These are phyloP conservation scores for Alternaria novae-zelandiae DNA, from an alignment of 2,329 filamentous ascomycete genomes.

Conservation along the genomic window DNA sequence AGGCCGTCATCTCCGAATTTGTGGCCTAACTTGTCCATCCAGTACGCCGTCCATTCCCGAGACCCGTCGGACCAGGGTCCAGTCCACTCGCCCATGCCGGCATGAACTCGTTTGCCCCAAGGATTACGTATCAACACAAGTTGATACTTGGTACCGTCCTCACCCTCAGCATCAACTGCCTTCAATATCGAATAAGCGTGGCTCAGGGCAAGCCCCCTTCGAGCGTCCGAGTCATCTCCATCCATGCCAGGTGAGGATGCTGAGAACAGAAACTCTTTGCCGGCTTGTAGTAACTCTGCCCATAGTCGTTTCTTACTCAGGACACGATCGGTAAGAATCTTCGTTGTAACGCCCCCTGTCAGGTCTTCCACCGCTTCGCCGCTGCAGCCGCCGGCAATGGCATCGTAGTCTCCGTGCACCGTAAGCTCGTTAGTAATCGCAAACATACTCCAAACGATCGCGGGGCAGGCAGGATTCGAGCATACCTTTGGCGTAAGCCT, in stretches of 20 bases:
- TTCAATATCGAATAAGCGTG: slow-evolving; percentile 65
- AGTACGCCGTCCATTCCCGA: slow-evolving; percentile 82
- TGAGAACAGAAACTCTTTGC: slow-evolving; percentile 78
- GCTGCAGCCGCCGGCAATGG: slow-evolving; percentile 72
- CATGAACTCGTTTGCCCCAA: slow-evolving; percentile 68
- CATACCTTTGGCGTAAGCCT: slow-evolving; percentile 74
- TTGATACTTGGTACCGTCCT: slow-evolving; percentile 49
- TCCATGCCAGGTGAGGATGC: slow-evolving; percentile 62
- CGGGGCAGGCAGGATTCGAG: background rate
- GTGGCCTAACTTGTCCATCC: slow-evolving; percentile 73
- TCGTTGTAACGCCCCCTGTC: slow-evolving; percentile 72
- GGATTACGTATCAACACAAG: slow-evolving; percentile 75
- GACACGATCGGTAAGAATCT: slow-evolving; percentile 71
- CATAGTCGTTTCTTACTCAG: slow-evolving; percentile 81
- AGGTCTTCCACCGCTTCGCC: slow-evolving; percentile 64
- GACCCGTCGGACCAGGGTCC: slow-evolving; percentile 83
- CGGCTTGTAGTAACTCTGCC: slow-evolving; percentile 77
- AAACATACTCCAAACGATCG: background rate
- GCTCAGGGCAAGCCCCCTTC: slow-evolving; percentile 50
- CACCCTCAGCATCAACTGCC: slow-evolving; percentile 60
- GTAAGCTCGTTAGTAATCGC: background rate
- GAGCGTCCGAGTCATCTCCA: slow-evolving; percentile 64
- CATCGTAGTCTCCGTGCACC: slow-evolving; percentile 77
- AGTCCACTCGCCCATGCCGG: slow-evolving; percentile 68
- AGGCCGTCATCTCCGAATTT: slow-evolving; percentile 76